These are phyloP conservation scores for Priceomyces castillae DNA, from an alignment of 805 yeast species.

Conservation along the genomic window DNA sequence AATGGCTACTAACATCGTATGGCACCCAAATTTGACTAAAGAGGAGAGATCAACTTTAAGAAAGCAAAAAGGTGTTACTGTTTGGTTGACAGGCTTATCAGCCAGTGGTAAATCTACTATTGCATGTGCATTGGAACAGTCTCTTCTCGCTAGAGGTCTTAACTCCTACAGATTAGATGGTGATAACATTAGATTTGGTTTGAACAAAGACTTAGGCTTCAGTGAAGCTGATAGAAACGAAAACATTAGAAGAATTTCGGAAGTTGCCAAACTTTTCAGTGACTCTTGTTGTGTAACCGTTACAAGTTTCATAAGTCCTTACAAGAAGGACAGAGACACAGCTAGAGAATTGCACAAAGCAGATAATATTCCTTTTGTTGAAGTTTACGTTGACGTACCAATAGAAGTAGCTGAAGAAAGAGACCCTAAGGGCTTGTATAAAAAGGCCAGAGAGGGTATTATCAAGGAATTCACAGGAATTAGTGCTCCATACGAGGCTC, in stretches of 20 bases:
- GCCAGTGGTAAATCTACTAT: constrained; percentile 95
- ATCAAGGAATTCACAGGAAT: constrained; percentile 95
- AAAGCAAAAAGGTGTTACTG: constrained; percentile 82
- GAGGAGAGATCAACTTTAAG: constrained; percentile 71
- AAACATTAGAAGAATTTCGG: constrained; percentile 91
- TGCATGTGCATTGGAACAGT: constrained; percentile 91
- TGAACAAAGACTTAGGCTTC: constrained; percentile 93
- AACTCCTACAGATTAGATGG: constrained; percentile 89
- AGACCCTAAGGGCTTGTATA: constrained; percentile 95
- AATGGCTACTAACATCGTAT: constrained; percentile 95
- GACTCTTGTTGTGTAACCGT: constrained; percentile 87
- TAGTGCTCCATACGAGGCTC: constrained; percentile 94
- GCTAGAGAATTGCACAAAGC: constrained; percentile 84
- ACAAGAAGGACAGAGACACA: constrained; percentile 74
- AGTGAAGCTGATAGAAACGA: constrained; percentile 89
- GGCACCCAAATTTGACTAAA: constrained; percentile 90
- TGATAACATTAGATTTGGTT: constrained; percentile 90
- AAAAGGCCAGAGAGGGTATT: constrained; percentile 93
- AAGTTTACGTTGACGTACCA: constrained; percentile 91
- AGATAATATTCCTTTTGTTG: constrained; percentile 77
- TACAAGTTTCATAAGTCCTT: constrained; percentile 92
- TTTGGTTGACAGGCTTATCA: constrained; percentile 94
- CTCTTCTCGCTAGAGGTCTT: constrained; percentile 63
- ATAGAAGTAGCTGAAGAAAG: constrained; percentile 92
- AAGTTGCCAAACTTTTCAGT: constrained; percentile 90